These are phyloP conservation scores for Coemansia furcata DNA, from an alignment of 192 early-diverging fungal species.

Conservation along the genomic window DNA sequence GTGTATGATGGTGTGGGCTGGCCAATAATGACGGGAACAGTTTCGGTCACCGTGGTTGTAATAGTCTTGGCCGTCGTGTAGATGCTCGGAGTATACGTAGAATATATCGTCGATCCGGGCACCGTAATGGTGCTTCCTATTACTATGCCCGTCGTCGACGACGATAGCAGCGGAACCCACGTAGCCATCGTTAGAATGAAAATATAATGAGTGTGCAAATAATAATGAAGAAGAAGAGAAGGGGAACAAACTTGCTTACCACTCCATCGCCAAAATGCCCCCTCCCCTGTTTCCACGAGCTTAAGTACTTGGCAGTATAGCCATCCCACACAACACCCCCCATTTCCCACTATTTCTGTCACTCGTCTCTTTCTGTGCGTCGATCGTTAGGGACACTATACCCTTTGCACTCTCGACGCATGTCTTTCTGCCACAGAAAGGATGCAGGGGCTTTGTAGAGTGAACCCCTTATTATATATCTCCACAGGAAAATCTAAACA, in stretches of 20 bases:
- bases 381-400: not conserved
- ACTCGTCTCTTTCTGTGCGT: conserved; percentile 3
- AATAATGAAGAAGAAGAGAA: not conserved
- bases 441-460: not conserved
- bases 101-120: conserved; percentile 3
- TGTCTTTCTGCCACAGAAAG: not conserved
- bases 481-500: not conserved
- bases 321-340: not conserved
- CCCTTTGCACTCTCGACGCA: not conserved
- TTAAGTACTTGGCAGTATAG: conserved; percentile 1
- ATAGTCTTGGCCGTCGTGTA: conserved; percentile 22
- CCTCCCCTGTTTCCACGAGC: not conserved
- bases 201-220: not conserved
- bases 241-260: not conserved
- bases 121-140: conserved; percentile 22
- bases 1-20: conserved; percentile 17
- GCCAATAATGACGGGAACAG: conserved; percentile 5
- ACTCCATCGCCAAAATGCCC: too few species aligned
- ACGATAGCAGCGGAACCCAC: conserved; percentile 4
- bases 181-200: not conserved
- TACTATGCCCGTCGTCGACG: conserved; percentile 25
- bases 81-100: conserved; percentile 6
- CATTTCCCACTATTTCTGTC: not conserved
- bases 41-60: conserved; percentile 28
- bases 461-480: not conserved